Evolutionary conservation across 768 basidiomycete genomes (phyloP), one percentile per base, ranked within the genome.

Genomic region (Termitomyces sp.): DNA sequence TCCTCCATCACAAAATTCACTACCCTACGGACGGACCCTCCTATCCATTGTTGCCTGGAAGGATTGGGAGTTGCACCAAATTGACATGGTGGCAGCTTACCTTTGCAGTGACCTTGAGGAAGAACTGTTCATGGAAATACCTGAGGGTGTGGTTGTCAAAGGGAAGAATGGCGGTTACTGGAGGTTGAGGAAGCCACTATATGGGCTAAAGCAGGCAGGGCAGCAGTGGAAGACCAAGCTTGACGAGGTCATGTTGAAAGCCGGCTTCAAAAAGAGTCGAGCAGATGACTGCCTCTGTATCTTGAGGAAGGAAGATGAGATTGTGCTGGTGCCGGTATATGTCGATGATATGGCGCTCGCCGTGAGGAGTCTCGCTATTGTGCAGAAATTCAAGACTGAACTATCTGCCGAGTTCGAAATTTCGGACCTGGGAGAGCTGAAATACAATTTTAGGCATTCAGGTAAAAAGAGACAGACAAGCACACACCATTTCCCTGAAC

Each of bases 61-160:
- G 21, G 54, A 55, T 11, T 46, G 23, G 54, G 37, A 48, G n/a
- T 12, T 56, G 17, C 54, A 56, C 21, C 54, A 48, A 42, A 27
- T 56, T 7, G 37, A 56, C 16, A 25, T 47, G 3, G 37, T 41
- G 8, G 45, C 54, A 10, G 45, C 54, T 5, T 56, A 56, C 38
- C 46, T 56, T 31, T 12, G 23, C 16, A 19, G 29, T 2, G 27
- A 50, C 9, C 42, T 48, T 11, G 49, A 51, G 5, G 49, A 51
- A n/a, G 56, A 57, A 21, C 16, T 56, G 12, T 53, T 44, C 21
- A 53, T 53, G 42, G 16, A 42, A 9, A 53, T 53, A 31, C 42
- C 52, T 12, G 14, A 44, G 5, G 31, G 52, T 19, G 42, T 53
- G 16, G 25, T 21, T 16, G 35, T 43, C 5, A 8, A 41, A 1